Base-by-base conservation (phyloP, 2,329 filamentous ascomycete genomes). In the Stachybotrys chartarum region DNA sequence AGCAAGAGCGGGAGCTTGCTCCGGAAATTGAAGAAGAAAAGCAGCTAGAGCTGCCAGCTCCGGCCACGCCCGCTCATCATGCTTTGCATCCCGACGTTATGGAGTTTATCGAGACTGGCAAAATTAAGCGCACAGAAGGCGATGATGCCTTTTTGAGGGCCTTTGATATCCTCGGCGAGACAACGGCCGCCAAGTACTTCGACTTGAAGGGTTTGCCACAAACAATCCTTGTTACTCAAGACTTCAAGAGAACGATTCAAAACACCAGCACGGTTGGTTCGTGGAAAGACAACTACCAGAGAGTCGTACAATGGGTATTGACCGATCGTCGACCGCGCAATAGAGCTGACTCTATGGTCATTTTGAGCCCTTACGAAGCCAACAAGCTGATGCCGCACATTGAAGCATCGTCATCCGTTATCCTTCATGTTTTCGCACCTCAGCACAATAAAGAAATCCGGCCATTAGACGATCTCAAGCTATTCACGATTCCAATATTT, bases 361-460 rank as follows among this genome's bases (percentile, higher is more conserved):
- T 88, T 24, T 73, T 88, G 61, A 87, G 83, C 59, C 81, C 82
- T 0, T 80, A 67, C 50, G 86, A 89, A 59, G 83, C 80, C 0
- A 72, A 87, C 12, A 8, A 64, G 1, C 47, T 58, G 11, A 5
- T 56, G 2, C 42, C 42, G 14, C 3, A n/a, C 5, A 58, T 58
- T 16, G 32, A 50, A 16, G 14, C 6, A 12, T 58, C 56, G 30
- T 6, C 51, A 7, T 49, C 55, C 1, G 73, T 77, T 0, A 65
- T 65, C 0, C 61, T 86, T 50, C 77, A 81, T 61, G 32, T 81
- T 1, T 85, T 83, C 64, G 46, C 56, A 5, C 50, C 56, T 5
- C 54, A 52, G 6, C 50, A 44, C 8, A 58, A 55, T 24, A 52
- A 44, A 5, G 50, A 32, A 31, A 50, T 54, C 8, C 16, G 14